Evolutionary conservation across 768 basidiomycete genomes (phyloP), one percentile per base, ranked within the genome.

Genomic region (Scleroderma bovista): DNA sequence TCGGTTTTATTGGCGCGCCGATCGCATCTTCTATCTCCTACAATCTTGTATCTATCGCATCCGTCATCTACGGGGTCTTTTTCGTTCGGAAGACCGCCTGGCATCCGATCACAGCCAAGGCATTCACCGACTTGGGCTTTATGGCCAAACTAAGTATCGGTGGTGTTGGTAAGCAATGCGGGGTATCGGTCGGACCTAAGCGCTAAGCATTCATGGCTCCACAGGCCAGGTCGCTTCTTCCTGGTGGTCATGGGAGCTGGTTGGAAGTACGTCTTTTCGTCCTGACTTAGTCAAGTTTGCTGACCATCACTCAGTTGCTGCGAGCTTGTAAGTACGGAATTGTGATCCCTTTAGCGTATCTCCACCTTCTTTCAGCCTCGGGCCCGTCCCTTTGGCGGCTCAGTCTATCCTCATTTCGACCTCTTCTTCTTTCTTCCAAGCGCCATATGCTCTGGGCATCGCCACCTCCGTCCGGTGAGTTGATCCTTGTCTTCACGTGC

Each of bases 211-310:
- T 15, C 26, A n/a, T n/a, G n/a, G 26, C 26, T 29, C n/a, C 29
- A 37, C 53, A 76, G 83, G 83, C 3, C 91, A 92, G 65, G 84
- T 83, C 2, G 90, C 86, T 2, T 83, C 82, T 1, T 94, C 95
- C 67, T 97, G 94, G 94, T 97, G 94, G 93, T 86, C 87, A 29
- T 95, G 94, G 95, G 93, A 95, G 65, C 75, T 92, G 2, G 72
- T 91, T 38, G 85, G 83, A 26, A 69, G 64, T 66, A 31, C 11
- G 64, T 61, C 24, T 3, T 15, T 46, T 6, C 42, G 2, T 49
- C 10, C 38, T 7, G 36, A 23, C 23, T 12, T 34, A 11, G 11
- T 11, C 31, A 33, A 52, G 63, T 34, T 51, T 29, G 33, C 24
- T 39, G 33, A 50, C 40, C n/a, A 6, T 6, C 20, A 24, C 44